Evolutionary conservation across 371 early-diverging fungal genomes (phyloP), one percentile per base, ranked within the genome.

Genomic region (Haplosporangium sp.): DNA sequence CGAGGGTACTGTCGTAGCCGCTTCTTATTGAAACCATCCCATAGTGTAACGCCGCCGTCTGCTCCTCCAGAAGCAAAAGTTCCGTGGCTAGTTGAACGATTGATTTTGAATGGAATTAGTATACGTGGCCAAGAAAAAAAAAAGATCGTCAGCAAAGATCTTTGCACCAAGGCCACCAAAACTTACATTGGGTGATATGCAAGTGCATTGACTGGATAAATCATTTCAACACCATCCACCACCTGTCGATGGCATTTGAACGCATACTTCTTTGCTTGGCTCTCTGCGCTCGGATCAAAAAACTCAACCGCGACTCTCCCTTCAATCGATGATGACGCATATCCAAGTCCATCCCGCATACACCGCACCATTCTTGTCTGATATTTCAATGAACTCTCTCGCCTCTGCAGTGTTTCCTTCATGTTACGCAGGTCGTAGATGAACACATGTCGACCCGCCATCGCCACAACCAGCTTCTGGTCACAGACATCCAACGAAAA

Each of bases 61-160:
- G 93, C 91, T 36, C 99, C 99, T 43, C 98, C 99, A 12, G 98
- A 92, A 10, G 93, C 96, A 88, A 98, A 97, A 18, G 97, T 98
- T 68, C 95, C 95, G 73, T 91, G 86, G 37, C 91, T 93, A 80
- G 18, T 42, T 46, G 12, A 37, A 50, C 16, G 10, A 29, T 42
- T 18, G 38, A 5, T 12, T 29, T 29, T n/a, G 6, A 36, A 8
- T 13, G n/a, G 2, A 48, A 48, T 20, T 13, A 36, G 14, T 20
- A 36, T 11, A 52, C 14, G 9, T 6, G 43, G 8, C 7, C 21
- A 75, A 48, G 42, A 40, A 29, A 20, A 67, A 29, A 48, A 13
- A 55, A 37, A 50, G 6, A 21, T 6, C 18, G n/a, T 38, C 51
- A 67, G 69, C 36, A 4, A 6, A 46, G 8, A 12, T 21, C 6